phyloP scores from a whole-genome alignment of 2,329 filamentous ascomycete genomes.

The Colletotrichum shisoi region DNA sequence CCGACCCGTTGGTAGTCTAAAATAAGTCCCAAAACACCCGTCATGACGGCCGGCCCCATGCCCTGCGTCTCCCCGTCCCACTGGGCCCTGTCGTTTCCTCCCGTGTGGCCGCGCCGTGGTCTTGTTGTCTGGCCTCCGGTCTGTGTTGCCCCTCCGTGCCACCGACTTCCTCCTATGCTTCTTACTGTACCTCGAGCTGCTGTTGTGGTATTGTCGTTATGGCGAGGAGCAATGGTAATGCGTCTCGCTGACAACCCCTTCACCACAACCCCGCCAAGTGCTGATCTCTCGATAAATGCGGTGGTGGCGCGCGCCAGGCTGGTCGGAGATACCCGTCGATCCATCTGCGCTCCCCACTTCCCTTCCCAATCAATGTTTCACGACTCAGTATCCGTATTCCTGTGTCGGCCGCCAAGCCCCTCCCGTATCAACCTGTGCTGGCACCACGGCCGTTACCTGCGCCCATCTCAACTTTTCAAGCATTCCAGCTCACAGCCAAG shows the following conservation, averaged over 20 bases:
- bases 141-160: not conserved
- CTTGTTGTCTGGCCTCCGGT: conserved; percentile 13
- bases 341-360: conserved; percentile 33
- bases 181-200: not conserved
- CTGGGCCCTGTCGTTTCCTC: conserved; percentile 24
- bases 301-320: conserved; percentile 15
- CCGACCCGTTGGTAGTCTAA: conserved; percentile 27
- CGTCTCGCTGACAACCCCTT: no score
- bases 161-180: not conserved
- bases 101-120: conserved; percentile 16
- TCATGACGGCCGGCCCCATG: conserved; percentile 26
- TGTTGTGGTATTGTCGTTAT: not conserved
- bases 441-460: conserved; percentile 12
- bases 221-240: not conserved
- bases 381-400: conserved; percentile 28
- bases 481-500: conserved; percentile 37
- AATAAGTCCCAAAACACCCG: conserved; percentile 33
- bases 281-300: not conserved
- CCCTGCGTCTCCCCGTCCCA: conserved; percentile 26
- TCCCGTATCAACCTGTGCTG: conserved; percentile 31
- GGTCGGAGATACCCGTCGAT: conserved; percentile 34
- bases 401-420: conserved; percentile 32
- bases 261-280: not conserved
- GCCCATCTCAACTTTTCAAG: conserved; percentile 34
- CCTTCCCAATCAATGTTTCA: conserved; percentile 34